These are phyloP conservation scores for Meira nashicola DNA, from an alignment of 1,284 basidiomycete species.

Conservation along the genomic window DNA sequence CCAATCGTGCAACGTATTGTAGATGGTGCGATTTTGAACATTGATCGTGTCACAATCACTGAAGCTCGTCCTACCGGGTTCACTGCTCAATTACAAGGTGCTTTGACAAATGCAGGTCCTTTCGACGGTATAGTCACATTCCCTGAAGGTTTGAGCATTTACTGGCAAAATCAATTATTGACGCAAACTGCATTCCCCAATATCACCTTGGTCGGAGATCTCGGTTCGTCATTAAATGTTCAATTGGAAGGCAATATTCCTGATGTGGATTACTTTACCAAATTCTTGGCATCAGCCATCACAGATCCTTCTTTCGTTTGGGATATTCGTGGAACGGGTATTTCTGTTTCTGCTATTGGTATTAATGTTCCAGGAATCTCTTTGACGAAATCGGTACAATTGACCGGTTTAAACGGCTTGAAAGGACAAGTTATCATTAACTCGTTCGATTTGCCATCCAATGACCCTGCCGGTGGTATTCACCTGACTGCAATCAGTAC, in stretches of 20 bases:
- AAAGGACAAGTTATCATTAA: slow-evolving; percentile 64
- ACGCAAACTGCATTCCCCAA: slow-evolving; percentile 66
- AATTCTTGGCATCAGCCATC: slow-evolving; percentile 66
- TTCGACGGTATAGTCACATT: slow-evolving; percentile 71
- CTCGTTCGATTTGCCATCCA: slow-evolving; percentile 67
- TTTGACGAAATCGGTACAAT: slow-evolving; percentile 63
- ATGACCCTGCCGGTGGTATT: slow-evolving; percentile 72
- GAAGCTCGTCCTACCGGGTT: slow-evolving; percentile 60
- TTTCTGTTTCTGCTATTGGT: slow-evolving; percentile 59
- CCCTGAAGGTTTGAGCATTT: slow-evolving; percentile 63
- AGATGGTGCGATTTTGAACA: slow-evolving; percentile 58
- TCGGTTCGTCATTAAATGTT: slow-evolving; percentile 63
- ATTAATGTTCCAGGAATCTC: slow-evolving; percentile 60
- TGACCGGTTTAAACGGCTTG: slow-evolving; percentile 70
- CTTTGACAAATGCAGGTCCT: slow-evolving; percentile 69
- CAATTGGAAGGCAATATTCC: slow-evolving; percentile 63
- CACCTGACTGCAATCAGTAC: slow-evolving; percentile 64
- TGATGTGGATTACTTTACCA: slow-evolving; percentile 62
- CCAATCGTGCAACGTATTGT: slow-evolving; percentile 78
- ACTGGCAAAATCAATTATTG: slow-evolving; percentile 63
- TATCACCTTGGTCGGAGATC: slow-evolving; percentile 56
- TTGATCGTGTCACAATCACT: slow-evolving; percentile 38
- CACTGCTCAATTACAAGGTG: slow-evolving; percentile 63
- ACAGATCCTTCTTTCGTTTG: slow-evolving; percentile 69
- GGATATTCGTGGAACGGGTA: slow-evolving; percentile 66